Evolutionary conservation across 2,329 filamentous ascomycete species (phyloP).

Genomic region (Aaosphaeria arxii): DNA sequence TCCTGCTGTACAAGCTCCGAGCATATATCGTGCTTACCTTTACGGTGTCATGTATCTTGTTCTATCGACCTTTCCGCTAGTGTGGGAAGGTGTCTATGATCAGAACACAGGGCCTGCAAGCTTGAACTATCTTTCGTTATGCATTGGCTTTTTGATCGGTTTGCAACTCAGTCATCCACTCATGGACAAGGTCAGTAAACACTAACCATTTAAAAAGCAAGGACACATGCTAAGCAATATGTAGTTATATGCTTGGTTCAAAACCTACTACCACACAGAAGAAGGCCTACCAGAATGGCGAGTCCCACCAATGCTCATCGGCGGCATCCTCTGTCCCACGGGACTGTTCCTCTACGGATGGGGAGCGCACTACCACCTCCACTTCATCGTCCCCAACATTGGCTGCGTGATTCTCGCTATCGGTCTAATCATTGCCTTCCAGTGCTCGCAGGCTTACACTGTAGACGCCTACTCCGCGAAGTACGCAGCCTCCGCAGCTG

Average conservation of each 20-base stretch:
- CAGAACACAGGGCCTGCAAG: constrained; percentile 57
- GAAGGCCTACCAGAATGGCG: constrained; percentile 42
- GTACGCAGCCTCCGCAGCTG: constrained; percentile 48
- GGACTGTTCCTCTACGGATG: constrained; percentile 54
- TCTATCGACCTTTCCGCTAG: constrained; percentile 58
- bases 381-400: constrained; percentile 56
- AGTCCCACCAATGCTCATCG: constrained; percentile 55
- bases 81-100: constrained; percentile 57
- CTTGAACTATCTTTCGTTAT: constrained; percentile 62
- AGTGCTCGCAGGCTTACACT: constrained; percentile 61
- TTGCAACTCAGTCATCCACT: constrained; percentile 41
- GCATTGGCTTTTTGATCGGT: constrained; percentile 56
- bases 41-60: constrained; percentile 64
- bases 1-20: constrained; percentile 57
- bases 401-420: constrained; percentile 50
- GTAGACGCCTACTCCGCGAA: constrained; percentile 59
- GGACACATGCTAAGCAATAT: not conserved
- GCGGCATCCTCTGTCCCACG: constrained; percentile 48
- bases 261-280: constrained; percentile 17
- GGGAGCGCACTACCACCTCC: constrained; percentile 51
- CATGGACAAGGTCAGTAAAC: constrained; percentile 39
- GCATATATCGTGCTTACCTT: constrained; percentile 54
- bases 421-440: constrained; percentile 53
- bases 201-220: not conserved
- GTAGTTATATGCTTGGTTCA: constrained; percentile 23